phyloP scores from a whole-genome alignment of 768 basidiomycete genomes.

The Rhodosporidiobolus sp. region DNA sequence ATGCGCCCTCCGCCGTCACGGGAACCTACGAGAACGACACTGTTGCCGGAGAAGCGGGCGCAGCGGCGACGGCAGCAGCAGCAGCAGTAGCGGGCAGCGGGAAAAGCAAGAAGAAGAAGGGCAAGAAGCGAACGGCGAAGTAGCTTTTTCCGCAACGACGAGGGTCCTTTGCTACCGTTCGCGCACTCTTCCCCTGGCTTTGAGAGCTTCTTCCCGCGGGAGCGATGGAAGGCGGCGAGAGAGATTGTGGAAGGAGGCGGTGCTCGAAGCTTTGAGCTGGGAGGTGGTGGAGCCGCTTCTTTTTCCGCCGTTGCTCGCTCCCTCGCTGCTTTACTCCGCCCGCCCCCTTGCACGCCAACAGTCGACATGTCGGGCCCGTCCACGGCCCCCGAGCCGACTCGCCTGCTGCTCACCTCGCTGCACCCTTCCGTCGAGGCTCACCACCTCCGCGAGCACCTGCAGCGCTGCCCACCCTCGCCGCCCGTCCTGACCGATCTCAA shows the following conservation, averaged over 20 bases:
- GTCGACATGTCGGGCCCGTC: neutral
- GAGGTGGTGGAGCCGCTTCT: no score
- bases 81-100: neutral
- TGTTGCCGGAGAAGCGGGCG: constrained; percentile 48
- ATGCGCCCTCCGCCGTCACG: no score
- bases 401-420: constrained; percentile 24
- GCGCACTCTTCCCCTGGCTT: no score
- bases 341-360: no score
- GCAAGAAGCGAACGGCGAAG: constrained; percentile 56
- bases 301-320: no score
- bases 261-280: no score
- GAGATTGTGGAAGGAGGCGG: no score
- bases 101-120: constrained; percentile 70
- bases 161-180: neutral
- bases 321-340: no score
- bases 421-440: constrained; percentile 22
- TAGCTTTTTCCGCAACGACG: constrained; percentile 55
- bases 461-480: constrained; percentile 6
- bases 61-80: neutral
- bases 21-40: neutral
- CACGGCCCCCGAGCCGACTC: neutral
- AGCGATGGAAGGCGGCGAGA: no score
- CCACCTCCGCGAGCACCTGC: constrained; percentile 23
- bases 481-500: constrained; percentile 71
- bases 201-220: no score